Evolutionary conservation across 2,329 filamentous ascomycete species (phyloP).

Genomic region (Neonectria neomacrospora): DNA sequence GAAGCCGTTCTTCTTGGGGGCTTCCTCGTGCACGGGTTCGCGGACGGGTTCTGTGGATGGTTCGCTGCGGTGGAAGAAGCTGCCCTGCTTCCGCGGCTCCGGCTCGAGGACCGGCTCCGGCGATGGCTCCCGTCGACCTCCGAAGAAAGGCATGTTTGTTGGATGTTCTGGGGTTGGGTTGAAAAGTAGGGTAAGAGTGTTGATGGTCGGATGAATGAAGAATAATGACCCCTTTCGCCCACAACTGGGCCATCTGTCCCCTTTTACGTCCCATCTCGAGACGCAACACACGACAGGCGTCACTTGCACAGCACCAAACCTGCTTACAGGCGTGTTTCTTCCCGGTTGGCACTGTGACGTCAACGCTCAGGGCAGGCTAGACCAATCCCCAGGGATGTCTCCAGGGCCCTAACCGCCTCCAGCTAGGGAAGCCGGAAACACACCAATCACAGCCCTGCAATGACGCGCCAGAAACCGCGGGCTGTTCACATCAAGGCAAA

Average conservation of each 20-base stretch:
- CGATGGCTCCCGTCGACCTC: conserved; percentile 41
- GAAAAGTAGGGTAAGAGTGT: background rate
- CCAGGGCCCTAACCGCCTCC: background rate
- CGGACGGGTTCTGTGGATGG: conserved; percentile 48
- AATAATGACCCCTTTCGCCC: too few relatives aligned
- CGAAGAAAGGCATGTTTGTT: conserved; percentile 48
- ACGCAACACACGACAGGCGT: background rate
- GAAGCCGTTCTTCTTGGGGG: conserved; percentile 50
- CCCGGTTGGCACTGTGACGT: conserved; percentile 36
- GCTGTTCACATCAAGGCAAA: conserved; percentile 1
- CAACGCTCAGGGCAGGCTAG: conserved; percentile 23
- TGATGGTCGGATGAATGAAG: background rate
- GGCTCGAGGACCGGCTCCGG: conserved; percentile 45
- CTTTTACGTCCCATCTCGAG: background rate
- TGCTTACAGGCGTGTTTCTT: conserved; percentile 20
- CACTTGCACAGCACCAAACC: conserved; percentile 8
- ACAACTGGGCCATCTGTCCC: background rate
- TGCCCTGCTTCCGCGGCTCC: conserved; percentile 14
- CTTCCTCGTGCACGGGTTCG: conserved; percentile 36
- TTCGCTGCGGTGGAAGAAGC: conserved; percentile 38
- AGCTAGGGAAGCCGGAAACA: background rate
- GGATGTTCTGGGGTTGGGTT: background rate
- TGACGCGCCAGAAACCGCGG: conserved; percentile 17
- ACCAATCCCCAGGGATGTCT: conserved; percentile 6
- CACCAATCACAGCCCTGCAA: conserved; percentile 12